Evolutionary conservation across 1,284 basidiomycete species (phyloP), one percentile per base, ranked within the genome.

Genomic region (Hemileia vastatrix): DNA sequence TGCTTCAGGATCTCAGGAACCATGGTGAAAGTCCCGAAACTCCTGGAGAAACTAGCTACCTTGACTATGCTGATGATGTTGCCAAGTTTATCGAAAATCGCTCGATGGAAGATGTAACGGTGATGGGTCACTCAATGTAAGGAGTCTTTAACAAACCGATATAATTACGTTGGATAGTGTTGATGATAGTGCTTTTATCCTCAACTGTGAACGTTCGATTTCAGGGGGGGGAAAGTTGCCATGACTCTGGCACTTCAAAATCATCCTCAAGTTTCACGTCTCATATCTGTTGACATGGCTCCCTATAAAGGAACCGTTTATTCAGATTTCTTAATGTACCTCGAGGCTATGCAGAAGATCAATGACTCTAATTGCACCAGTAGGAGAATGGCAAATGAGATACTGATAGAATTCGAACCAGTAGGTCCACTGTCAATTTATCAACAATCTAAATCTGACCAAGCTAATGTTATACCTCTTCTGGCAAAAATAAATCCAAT

Each of bases 41-140:
- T 2, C 54, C 48, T 43, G 61, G 61, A 19, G 31, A 43, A 6
- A 63, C 61, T 19, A 55, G 33, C 9, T 63, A 63, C 18, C 18
- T 53, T 19, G 61, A 63, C 52, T 63, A 63, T 47, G 33, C 61
- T 6, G 47, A 36, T 24, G 61, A 63, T 47, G 27, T 63, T 31
- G 50, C 56, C 23, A 21, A 56, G 6, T 63, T 63, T 36, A 63
- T 63, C 6, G 23, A 40, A 15, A 13, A 31, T 4, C 24, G 52
- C 40, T n/a, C 19, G n/a, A 33, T 63, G 15, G 32, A 56, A 21
- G 45, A 57, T 15, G 61, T 63, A 3, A 57, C 19, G 32, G 11
- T 63, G 13, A 57, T 63, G 9, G 61, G 61, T 19, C 61, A 63
- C 47, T 63, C 61, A 13, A 63, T 63, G 61, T 63, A 44, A 52